Evolutionary conservation across 805 yeast genomes (phyloP).

Genomic region (Saccharomycopsis sp.): DNA sequence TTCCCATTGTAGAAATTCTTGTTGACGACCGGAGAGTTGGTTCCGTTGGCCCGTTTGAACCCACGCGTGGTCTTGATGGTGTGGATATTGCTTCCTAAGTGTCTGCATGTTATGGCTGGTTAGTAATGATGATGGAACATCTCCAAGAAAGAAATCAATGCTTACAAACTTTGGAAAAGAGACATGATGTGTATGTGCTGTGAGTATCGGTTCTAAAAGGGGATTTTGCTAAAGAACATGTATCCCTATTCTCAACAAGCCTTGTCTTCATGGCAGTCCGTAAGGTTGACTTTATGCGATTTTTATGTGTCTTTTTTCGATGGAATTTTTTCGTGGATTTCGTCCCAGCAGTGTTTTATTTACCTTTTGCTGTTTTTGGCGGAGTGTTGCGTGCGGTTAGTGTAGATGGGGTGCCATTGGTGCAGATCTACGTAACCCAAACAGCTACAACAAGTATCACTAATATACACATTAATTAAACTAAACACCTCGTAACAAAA

Average conservation of each 20-base stretch:
- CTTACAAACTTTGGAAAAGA: slow-evolving; percentile 29
- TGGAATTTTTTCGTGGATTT: neutral
- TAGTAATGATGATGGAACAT: neutral
- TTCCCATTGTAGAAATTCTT: slow-evolving; percentile 21
- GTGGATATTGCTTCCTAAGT: slow-evolving; percentile 37
- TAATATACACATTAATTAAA: neutral
- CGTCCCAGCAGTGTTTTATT: neutral
- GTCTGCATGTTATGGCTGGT: slow-evolving; percentile 26
- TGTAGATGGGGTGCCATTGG: neutral
- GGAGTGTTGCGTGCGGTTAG: neutral
- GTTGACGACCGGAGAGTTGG: slow-evolving; percentile 12
- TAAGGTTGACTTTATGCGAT: neutral
- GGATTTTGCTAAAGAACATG: too few species aligned
- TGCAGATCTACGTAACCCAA: neutral
- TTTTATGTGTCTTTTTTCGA: neutral
- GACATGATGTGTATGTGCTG: slow-evolving; percentile 17
- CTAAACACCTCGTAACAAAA: neutral
- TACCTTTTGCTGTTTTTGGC: neutral
- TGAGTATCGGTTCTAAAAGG: neutral
- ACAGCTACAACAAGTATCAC: neutral
- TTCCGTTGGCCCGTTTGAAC: slow-evolving; percentile 31
- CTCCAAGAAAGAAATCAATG: slow-evolving; percentile 2
- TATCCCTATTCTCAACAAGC: too few species aligned
- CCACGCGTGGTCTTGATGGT: slow-evolving; percentile 42
- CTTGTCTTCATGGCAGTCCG: neutral